Evolutionary conservation across 257 asterid species (phyloP).

Genomic region (Marsdenia floribunda): DNA sequence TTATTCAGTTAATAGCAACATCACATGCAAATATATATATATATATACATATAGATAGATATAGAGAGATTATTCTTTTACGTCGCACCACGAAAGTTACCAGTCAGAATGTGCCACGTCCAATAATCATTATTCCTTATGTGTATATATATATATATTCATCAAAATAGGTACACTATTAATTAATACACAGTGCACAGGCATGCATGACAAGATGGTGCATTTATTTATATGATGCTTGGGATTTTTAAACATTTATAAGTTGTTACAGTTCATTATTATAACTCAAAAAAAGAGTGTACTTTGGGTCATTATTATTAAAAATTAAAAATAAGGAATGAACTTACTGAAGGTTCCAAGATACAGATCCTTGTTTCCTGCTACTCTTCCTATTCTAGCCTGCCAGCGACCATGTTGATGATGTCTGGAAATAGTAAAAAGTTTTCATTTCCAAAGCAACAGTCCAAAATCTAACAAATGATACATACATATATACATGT

Average conservation of each 20-base stretch:
- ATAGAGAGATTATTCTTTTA: no score
- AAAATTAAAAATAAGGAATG: no score
- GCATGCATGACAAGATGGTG: not conserved
- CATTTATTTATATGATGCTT: not conserved
- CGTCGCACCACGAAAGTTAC: no score
- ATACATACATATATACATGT: no score
- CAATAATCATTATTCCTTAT: no score
- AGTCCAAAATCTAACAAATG: not conserved
- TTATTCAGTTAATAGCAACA: no score
- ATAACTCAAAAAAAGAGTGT: not conserved
- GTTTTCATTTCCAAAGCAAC: not conserved
- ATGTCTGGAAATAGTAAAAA: constrained; percentile 43
- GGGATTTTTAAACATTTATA: not conserved
- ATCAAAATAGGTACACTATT: no score
- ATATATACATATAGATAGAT: no score
- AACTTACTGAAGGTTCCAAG: constrained; percentile 87
- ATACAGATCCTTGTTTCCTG: constrained; percentile 83
- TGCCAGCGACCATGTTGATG: constrained; percentile 97
- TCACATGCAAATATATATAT: not conserved
- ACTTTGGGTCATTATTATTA: not conserved
- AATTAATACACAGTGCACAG: no score
- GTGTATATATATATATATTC: no score
- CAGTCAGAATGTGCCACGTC: no score
- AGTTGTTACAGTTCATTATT: no score
- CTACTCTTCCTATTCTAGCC: constrained; percentile 86